These are phyloP conservation scores for Microascus cirrosus DNA, from an alignment of 2,329 filamentous ascomycete species.

Conservation along the genomic window DNA sequence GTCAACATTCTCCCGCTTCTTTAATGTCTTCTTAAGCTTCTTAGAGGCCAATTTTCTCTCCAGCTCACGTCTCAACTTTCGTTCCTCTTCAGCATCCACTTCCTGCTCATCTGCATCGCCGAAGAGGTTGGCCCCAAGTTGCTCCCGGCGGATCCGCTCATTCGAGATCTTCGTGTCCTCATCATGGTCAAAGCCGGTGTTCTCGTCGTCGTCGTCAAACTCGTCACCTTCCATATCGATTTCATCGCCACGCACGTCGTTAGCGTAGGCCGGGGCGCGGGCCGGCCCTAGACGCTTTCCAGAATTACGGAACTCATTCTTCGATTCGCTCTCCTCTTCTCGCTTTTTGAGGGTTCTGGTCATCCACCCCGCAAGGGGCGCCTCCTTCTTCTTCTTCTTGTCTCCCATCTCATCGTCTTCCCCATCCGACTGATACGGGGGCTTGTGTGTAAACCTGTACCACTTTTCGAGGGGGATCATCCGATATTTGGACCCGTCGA, in stretches of 20 bases:
- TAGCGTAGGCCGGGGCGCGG: constrained; percentile 2
- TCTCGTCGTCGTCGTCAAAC: constrained; percentile 84
- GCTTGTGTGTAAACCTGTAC: constrained; percentile 79
- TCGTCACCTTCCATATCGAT: constrained; percentile 55
- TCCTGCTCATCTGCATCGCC: constrained; percentile 57
- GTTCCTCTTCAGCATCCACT: constrained; percentile 63
- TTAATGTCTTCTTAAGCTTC: constrained; percentile 66
- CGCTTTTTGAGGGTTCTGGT: constrained; percentile 27
- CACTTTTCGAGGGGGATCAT: constrained; percentile 92
- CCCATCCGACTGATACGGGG: constrained; percentile 61
- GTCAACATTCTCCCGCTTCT: constrained; percentile 75
- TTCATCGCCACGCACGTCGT: constrained; percentile 42
- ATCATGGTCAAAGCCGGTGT: constrained; percentile 62
- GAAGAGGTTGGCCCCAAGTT: constrained; percentile 80
- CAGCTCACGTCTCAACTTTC: constrained; percentile 57
- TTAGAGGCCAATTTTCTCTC: constrained; percentile 63
- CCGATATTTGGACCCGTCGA: constrained; percentile 58
- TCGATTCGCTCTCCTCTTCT: constrained; percentile 41
- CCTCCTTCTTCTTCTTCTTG: constrained; percentile 57
- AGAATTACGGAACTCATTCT: constrained; percentile 35
- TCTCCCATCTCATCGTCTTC: constrained; percentile 71
- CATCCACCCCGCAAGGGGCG: not conserved
- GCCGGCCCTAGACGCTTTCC: constrained; percentile 2
- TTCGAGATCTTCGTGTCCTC: constrained; percentile 67
- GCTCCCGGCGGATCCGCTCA: constrained; percentile 64